A percentile compares a stretch with the other conserved stretches of the same genome.
These are phyloP conservation scores for Cornus kousa DNA, from an alignment of 148 eudicot genomes.

Conservation along the genomic window DNA sequence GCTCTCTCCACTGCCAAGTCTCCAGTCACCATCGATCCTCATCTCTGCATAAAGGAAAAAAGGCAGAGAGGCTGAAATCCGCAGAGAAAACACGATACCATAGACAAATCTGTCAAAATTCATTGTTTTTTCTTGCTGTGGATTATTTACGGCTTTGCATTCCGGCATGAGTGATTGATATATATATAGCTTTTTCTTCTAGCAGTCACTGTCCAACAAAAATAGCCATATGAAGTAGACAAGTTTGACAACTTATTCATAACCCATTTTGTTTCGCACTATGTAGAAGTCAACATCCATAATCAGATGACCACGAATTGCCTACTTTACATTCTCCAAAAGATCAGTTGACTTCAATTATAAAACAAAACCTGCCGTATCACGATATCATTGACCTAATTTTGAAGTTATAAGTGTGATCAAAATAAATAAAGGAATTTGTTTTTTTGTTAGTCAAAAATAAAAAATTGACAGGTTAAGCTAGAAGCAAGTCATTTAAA, in stretches of 20 bases:
- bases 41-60: constrained; percentile 57
- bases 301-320: too few species aligned
- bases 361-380: too few species aligned
- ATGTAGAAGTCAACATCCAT: too few species aligned
- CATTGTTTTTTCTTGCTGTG: background rate
- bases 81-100: background rate
- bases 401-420: too few species aligned
- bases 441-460: too few species aligned
- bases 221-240: background rate
- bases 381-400: too few species aligned
- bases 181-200: too few species aligned
- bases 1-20: constrained; percentile 54
- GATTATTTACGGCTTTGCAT: background rate
- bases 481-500: background rate
- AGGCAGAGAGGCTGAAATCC: constrained; percentile 11
- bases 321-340: too few species aligned
- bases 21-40: constrained; percentile 42
- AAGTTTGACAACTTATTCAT: background rate
- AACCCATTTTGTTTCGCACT: background rate
- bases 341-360: too few species aligned
- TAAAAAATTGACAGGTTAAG: background rate
- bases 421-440: too few species aligned
- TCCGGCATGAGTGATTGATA: background rate
- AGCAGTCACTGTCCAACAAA: too few species aligned
- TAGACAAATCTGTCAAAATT: background rate